phyloP scores from a whole-genome alignment of 352 stramenopile species.

The Phytophthora constricta region DNA sequence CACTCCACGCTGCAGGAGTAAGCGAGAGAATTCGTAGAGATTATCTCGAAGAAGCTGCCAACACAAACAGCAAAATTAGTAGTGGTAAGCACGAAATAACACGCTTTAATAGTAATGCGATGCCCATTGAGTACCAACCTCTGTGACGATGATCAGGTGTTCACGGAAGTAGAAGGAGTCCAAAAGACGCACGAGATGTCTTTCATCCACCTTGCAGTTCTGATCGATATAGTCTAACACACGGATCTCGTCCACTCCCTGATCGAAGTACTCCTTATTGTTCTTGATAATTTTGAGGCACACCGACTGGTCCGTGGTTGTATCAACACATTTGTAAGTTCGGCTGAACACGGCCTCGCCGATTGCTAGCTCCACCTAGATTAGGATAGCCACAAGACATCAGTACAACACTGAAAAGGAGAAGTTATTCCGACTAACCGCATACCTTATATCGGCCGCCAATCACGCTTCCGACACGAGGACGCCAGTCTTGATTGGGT shows the following conservation, averaged over 20 bases:
- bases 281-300: conserved; percentile 99
- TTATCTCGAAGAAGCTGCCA: conserved; percentile 95
- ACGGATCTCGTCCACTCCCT: conserved; percentile 89
- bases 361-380: conserved; percentile 72
- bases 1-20: conserved; percentile 71
- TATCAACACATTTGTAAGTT: conserved; percentile 82
- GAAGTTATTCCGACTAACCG: not conserved
- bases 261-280: conserved; percentile 99
- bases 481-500: conserved; percentile 76
- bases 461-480: conserved; percentile 61
- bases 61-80: conserved; percentile 1
- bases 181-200: conserved; percentile 94
- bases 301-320: conserved; percentile 78
- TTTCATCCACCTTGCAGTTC: conserved; percentile 89
- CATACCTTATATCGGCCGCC: conserved; percentile 70
- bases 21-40: conserved; percentile 97
- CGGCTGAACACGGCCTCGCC: conserved; percentile 86
- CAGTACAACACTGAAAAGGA: not conserved
- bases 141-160: conserved; percentile 97
- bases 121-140: too few relatives aligned
- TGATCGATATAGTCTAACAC: conserved; percentile 74
- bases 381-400: conserved; percentile 3
- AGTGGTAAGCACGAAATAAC: conserved; percentile 3
- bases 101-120: too few relatives aligned
- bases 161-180: conserved; percentile 96